Evolutionary conservation across 106 monocot genomes (phyloP).

Genomic region (Vanilla planifolia): DNA sequence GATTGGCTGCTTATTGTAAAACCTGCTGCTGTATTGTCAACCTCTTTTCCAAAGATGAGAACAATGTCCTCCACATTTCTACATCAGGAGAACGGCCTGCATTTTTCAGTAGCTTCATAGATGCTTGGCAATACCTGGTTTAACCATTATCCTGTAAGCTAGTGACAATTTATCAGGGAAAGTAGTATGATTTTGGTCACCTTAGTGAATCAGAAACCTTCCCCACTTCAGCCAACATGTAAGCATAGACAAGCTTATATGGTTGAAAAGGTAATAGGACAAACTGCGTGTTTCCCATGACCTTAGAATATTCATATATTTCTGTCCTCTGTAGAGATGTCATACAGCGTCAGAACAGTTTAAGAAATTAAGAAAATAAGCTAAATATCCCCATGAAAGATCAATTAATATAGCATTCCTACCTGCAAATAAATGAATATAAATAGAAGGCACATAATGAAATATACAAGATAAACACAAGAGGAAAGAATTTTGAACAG

Average conservation of each 20-base stretch:
- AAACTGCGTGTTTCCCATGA: constrained; percentile 93
- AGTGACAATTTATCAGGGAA: constrained; percentile 3
- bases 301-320: constrained; percentile 92
- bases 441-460: too few relatives aligned
- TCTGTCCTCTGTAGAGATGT: constrained; percentile 75
- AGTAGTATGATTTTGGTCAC: constrained; percentile 29
- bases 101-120: constrained; percentile 66
- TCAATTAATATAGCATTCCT: too few relatives aligned
- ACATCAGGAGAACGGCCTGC: constrained; percentile 71
- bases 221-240: constrained; percentile 94
- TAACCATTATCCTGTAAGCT: constrained; percentile 4
- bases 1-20: not conserved
- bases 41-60: constrained; percentile 81
- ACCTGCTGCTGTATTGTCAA: constrained; percentile 89
- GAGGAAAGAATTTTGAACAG: too few relatives aligned
- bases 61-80: constrained; percentile 67
- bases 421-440: too few relatives aligned
- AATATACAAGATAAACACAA: too few relatives aligned
- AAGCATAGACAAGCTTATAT: constrained; percentile 92
- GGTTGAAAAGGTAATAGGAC: constrained; percentile 82
- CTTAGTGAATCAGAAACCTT: constrained; percentile 84
- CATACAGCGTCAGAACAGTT: constrained; percentile 2
- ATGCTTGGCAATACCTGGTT: constrained; percentile 91
- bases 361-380: not conserved
- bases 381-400: too few relatives aligned